These are phyloP conservation scores for Tolypocladium guangdongense DNA, from an alignment of 2,329 filamentous ascomycete genomes.

Conservation along the genomic window DNA sequence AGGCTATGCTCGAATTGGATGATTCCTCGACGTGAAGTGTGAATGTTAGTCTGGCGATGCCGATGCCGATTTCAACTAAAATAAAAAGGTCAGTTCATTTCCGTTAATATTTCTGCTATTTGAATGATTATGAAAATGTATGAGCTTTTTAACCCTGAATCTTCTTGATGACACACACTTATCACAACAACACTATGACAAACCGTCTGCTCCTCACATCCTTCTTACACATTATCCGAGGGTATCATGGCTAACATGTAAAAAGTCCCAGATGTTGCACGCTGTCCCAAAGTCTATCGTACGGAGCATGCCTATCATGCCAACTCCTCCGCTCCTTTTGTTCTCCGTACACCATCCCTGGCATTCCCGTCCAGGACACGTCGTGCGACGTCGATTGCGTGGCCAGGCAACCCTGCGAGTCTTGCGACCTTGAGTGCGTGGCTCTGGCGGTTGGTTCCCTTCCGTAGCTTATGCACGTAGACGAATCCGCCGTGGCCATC, in stretches of 20 bases:
- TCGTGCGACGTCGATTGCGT: constrained; percentile 57
- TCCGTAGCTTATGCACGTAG: constrained; percentile 73
- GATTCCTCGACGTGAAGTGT: neutral
- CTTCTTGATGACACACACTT: constrained; percentile 41
- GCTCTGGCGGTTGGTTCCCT: constrained; percentile 74
- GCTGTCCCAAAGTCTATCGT: neutral
- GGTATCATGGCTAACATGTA: constrained; percentile 28
- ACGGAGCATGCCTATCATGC: neutral
- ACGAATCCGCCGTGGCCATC: constrained; percentile 60
- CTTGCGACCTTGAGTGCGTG: constrained; percentile 93
- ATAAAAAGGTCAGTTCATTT: constrained; percentile 33
- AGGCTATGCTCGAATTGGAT: constrained; percentile 9
- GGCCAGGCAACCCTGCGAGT: constrained; percentile 69
- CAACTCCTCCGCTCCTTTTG: constrained; percentile 1
- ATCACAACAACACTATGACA: constrained; percentile 49
- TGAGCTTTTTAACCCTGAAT: constrained; percentile 61
- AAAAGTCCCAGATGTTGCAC: constrained; percentile 5
- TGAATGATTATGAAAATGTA: constrained; percentile 46
- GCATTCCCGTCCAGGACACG: constrained; percentile 34
- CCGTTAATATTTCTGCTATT: constrained; percentile 8
- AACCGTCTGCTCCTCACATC: constrained; percentile 12
- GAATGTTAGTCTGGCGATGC: neutral
- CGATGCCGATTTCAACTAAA: neutral
- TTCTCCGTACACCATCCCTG: constrained; percentile 5
- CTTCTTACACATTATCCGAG: constrained; percentile 12